Base-by-base conservation (phyloP, 768 basidiomycete genomes). In the Fomitopsis pulvina region DNA sequence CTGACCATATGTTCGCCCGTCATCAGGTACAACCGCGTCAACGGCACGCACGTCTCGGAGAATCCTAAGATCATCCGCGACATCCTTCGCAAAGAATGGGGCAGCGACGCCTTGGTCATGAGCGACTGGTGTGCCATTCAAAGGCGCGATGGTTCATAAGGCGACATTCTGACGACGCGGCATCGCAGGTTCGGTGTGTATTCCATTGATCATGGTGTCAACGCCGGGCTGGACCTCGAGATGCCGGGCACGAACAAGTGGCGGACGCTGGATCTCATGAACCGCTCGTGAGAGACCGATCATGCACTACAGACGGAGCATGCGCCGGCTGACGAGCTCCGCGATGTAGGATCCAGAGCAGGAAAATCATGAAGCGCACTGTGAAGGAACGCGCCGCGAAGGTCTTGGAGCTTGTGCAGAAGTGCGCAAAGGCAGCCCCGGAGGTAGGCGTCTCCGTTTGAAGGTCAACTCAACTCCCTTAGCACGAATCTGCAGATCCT, bases 241-340 rank as follows among this genome's bases (percentile, higher is more conserved):
- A 88, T 87, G 85, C 86, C 85, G 0, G 87, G 87, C 1, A 67
- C 68, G 12, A 82, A 83, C 65, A 86, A 87, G 55, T 87, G 85
- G 87, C 75, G 87, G 6, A 79, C 77, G 0, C 71, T 82, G n/a
- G 80, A 84, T 52, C 73, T 81, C 28, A 76, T 87, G 57, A 79
- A 78, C 54, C 74, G 84, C 22, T 77, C 74, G 52, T 61, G 45
- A 37, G 57, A 53, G n/a, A 1, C 26, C 12, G 18, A 9, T 34
- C 20, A 12, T 10, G 26, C 20, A 25, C 12, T 6, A 18, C 39
- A 7, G 16, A 21, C 41, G 12, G 21, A n/a, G 41, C 22, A 3
- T 46, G 22, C 14, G 43, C 37, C 38, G n/a, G 6, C 48, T 21
- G 7, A 49, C 18, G 11, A 6, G 18, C 8, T n/a, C 1, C 21